Evolutionary conservation across 2,329 filamentous ascomycete species (phyloP), one percentile per base, ranked within the genome.

Genomic region (Gaeumannomyces sp.): DNA sequence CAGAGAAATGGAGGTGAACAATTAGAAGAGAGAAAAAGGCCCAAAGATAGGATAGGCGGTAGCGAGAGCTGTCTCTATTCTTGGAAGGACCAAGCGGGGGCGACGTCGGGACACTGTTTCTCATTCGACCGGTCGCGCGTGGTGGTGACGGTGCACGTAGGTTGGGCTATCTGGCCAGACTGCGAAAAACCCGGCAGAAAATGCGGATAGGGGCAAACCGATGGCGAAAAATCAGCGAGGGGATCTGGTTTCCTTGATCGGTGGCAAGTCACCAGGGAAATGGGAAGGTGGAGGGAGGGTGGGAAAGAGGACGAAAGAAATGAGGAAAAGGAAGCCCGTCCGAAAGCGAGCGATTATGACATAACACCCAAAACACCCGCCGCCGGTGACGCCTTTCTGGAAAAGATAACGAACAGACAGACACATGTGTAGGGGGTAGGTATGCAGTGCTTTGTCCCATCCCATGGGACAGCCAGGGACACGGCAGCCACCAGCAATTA

Each of bases 261-360:
- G 45, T 53, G 45, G 45, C 45, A n/a, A 53, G 45, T n/a, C 22
- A 6, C 16, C 22, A 53, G 45, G 35, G 22, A 53, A 53, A 8
- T 53, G 19, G 19, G 22, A 16, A 14, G 16, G 35, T n/a, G 45
- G 19, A 14, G 33, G 33, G 13, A 2, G 33, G 53, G n/a, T n/a
- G n/a, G n/a, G n/a, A n/a, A 59, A 28, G 57, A 29, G 13, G 27
- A 16, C 3, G 19, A 16, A 6, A 10, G 27, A 3, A 50, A 50
- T 6, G 27, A 7, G 31, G 59, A 59, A 59, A 59, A 59, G 57
- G 11, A 27, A 59, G 3, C n/a, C n/a, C n/a, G n/a, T n/a, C n/a
- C 57, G 27, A 28, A 59, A 31, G 22, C 14, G 61, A 27, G 50
- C 50, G 8, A 59, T 35, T 63, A 63, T 63, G 61, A 63, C 61